Base-by-base conservation (phyloP, 1,139 yeast genomes). In the Candida tetrigidarum region DNA sequence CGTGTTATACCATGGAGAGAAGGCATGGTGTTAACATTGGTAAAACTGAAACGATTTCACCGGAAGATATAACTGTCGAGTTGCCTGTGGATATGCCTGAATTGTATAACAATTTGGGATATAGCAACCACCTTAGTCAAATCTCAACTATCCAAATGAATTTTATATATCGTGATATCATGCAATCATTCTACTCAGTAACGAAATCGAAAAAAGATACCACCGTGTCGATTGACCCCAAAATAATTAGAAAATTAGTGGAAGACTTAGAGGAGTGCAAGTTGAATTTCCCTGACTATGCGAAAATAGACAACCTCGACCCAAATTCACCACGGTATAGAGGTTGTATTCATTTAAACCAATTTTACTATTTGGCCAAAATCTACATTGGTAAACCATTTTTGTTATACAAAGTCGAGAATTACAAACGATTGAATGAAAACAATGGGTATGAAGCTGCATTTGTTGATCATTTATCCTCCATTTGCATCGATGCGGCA, bases 301-400 rank as follows among this genome's bases (percentile, higher is more conserved):
- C 56, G 7, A 42, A 43, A 19, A 34, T 50, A 11, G 49, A 53
- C 18, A 46, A 43, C 8, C 35, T 49, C 14, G 49, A 49, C 29
- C 51, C 50, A 2, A 36, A 16, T 5, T 47, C 51, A 2, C 29
- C 37, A 16, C 10, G 39, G 14, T 56, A 47, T 29, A 37, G 60
- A 23, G 59, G 47, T 10, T 49, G 53, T 36, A 46, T 47, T 12
- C 60, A 56, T 49, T 48, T 56, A 16, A 53, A 50, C 36, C 45
- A 55, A 12, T 46, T 50, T 22, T 55, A 52, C 37, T 55, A 51
- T 37, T 43, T 56, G 28, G 58, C 56, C 11, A 55, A 54, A 29
- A 53, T 56, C 4, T 56, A 56, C 34, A 45, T 56, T 34, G 58
- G 60, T 5, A 56, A 56, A 20, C 59, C 60, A 15, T 55, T 56